Percentiles rank a stretch among this genome's conserved stretches.
These are phyloP conservation scores for Colletotrichum sidae DNA, from an alignment of 2,329 filamentous ascomycete genomes.

Conservation along the genomic window DNA sequence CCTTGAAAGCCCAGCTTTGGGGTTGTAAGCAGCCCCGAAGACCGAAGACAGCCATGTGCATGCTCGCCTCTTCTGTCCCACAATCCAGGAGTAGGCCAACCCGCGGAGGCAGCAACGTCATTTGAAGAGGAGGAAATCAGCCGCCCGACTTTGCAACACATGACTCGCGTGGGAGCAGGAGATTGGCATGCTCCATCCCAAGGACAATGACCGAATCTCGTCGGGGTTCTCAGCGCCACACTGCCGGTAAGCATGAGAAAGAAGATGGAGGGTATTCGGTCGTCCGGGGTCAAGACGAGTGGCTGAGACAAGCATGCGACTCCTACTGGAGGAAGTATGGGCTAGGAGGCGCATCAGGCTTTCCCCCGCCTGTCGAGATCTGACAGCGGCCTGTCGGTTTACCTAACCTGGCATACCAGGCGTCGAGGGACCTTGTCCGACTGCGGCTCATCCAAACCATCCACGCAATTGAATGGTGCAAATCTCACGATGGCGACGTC, in stretches of 20 bases:
- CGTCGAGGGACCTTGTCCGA: conserved; percentile 5
- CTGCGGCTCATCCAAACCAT: conserved; percentile 18
- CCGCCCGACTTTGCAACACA: conserved; percentile 1
- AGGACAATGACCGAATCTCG: conserved; percentile 11
- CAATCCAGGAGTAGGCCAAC: neutral
- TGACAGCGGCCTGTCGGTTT: conserved; percentile 28
- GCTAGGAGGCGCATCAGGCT: conserved; percentile 10
- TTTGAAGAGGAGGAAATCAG: too few species aligned
- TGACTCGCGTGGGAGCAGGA: neutral
- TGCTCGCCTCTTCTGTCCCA: neutral
- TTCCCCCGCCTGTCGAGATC: conserved; percentile 17
- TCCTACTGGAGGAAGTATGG: neutral
- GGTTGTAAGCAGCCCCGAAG: too few species aligned
- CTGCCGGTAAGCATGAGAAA: neutral
- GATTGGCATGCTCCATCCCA: neutral
- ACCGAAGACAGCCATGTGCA: too few species aligned
- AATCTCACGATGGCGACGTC: conserved; percentile 6
- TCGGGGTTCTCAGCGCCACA: neutral
- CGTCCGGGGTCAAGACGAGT: conserved; percentile 9
- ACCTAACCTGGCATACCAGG: conserved; percentile 24
- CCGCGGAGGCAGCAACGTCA: too few species aligned
- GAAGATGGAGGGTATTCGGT: neutral
- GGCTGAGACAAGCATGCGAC: conserved; percentile 32
- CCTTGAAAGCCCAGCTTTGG: neutral
- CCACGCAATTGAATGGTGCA: neutral